phyloP scores from a whole-genome alignment of 345 rosid genomes.

The Populus tremula region DNA sequence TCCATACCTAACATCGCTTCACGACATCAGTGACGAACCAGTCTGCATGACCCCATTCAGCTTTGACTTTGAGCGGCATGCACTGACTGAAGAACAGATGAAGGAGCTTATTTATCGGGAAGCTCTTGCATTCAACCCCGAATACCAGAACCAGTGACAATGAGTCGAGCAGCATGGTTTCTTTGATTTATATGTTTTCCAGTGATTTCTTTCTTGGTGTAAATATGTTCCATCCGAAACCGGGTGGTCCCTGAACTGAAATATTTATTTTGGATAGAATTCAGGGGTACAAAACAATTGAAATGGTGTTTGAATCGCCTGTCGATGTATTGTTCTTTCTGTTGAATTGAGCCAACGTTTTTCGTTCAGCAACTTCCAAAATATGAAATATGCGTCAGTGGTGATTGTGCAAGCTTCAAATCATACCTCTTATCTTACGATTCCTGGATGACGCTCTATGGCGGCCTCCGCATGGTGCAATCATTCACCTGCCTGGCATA shows the following conservation, averaged over 20 bases:
- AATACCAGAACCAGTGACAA: conserved; percentile 42
- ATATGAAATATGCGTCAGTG: not conserved
- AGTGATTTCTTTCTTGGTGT: conserved; percentile 32
- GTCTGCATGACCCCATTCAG: conserved; percentile 63
- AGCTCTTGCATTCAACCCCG: conserved; percentile 83
- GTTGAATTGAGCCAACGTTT: not conserved
- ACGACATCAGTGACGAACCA: conserved; percentile 74
- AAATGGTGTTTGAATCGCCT: conserved; percentile 33
- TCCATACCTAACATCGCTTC: conserved; percentile 63
- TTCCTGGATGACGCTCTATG: not conserved
- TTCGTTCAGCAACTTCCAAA: not conserved
- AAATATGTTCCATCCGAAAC: conserved; percentile 37
- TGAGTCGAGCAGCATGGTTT: conserved; percentile 12
- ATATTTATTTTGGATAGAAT: conserved; percentile 27
- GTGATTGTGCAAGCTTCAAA: not conserved
- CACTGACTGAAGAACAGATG: conserved; percentile 69
- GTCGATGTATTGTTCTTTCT: conserved; percentile 3
- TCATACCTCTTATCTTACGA: not conserved
- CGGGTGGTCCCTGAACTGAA: conserved; percentile 36
- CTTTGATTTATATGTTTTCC: conserved; percentile 10
- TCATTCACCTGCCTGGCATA: not conserved
- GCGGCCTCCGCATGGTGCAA: not conserved
- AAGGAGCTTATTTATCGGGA: conserved; percentile 77
- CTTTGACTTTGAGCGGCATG: conserved; percentile 71
- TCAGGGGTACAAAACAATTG: conserved; percentile 20